Evolutionary conservation across 73 alveolate genomes (phyloP).

Genomic region (Symbiodinium natans): DNA sequence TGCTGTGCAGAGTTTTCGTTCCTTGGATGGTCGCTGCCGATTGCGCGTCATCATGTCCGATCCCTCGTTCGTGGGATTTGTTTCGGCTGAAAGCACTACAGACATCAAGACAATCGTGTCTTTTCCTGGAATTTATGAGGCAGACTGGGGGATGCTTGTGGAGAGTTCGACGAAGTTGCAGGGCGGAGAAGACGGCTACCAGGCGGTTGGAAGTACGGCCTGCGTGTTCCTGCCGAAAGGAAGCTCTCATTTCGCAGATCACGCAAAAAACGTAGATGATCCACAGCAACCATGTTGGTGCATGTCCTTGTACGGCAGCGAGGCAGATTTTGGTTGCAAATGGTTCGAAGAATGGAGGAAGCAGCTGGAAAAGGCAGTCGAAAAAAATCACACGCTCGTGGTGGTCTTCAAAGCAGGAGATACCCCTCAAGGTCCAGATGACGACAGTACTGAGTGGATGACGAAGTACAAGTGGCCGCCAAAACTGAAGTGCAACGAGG

Average conservation of each 20-base stretch:
- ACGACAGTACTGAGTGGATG: too few species aligned
- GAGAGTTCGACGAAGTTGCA: not conserved
- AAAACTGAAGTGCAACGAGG: not conserved
- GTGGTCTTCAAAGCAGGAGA: not conserved
- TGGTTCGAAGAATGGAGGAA: slow-evolving; percentile 20
- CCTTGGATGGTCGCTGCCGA: too few species aligned
- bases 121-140: not conserved
- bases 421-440: not conserved
- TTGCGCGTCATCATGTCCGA: too few species aligned
- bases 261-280: not conserved
- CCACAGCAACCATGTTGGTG: not conserved
- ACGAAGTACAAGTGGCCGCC: not conserved
- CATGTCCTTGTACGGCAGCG: not conserved
- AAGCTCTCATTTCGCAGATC: not conserved
- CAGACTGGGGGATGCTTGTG: slow-evolving; percentile 1
- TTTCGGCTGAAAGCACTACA: not conserved
- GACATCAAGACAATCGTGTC: not conserved
- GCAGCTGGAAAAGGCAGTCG: not conserved
- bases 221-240: slow-evolving; percentile 16
- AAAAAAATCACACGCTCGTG: not conserved
- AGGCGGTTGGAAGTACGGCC: not conserved
- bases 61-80: not conserved
- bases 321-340: not conserved
- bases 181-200: not conserved
- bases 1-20: too few species aligned